Conservation (phyloP, 1,139 yeast species). For the Saccharomyces hybrid region DNA sequence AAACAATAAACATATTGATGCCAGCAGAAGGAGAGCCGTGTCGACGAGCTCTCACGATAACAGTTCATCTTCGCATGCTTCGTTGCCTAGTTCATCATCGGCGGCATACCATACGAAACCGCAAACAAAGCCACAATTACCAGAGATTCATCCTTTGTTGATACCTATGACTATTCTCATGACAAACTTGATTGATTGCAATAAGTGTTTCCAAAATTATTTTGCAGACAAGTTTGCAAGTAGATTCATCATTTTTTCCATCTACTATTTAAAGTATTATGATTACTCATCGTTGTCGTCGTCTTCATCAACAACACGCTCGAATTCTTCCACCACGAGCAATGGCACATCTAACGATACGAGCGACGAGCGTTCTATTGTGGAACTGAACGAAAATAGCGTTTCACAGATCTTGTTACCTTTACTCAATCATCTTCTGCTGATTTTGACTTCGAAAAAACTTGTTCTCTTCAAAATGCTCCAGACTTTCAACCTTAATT, state of each 20-base stretch:
- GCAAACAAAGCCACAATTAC: constrained; percentile 9
- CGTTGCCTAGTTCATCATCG: not conserved
- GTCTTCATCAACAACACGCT: not conserved
- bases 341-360: not conserved
- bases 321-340: not conserved
- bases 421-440: constrained; percentile 50
- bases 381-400: not conserved
- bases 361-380: not conserved
- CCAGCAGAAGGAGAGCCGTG: not conserved
- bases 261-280: constrained; percentile 51
- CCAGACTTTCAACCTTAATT: constrained; percentile 36
- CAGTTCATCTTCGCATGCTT: not conserved
- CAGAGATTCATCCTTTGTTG: constrained; percentile 44
- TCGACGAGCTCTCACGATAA: not conserved
- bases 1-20: not conserved
- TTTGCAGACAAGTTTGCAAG: constrained; percentile 44
- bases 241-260: constrained; percentile 47
- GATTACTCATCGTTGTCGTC: constrained; percentile 29
- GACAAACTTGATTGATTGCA: constrained; percentile 76
- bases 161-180: constrained; percentile 51
- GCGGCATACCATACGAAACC: not conserved
- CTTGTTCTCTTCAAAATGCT: constrained; percentile 36
- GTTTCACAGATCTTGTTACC: constrained; percentile 40
- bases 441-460: constrained; percentile 51
- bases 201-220: constrained; percentile 43